Evolutionary conservation across 2,329 filamentous ascomycete genomes (phyloP).

Genomic region (Ophiostoma fasciatum): DNA sequence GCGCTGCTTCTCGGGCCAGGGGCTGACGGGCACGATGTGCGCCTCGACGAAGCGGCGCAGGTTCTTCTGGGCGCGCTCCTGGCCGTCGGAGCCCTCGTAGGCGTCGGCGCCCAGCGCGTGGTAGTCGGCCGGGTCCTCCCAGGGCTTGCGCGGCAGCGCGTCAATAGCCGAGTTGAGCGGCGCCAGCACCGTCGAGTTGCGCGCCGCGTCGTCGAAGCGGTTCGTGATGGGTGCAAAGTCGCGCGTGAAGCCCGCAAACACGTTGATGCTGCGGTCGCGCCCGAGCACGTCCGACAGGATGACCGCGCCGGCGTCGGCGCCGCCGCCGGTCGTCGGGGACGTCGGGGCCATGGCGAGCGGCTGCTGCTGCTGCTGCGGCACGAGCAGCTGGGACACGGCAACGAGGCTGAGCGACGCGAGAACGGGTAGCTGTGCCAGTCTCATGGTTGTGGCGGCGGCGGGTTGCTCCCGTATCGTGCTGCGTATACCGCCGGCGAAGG

Average conservation of each 20-base stretch:
- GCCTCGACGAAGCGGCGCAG: slow-evolving; percentile 69
- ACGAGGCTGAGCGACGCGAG: slow-evolving; percentile 9
- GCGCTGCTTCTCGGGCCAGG: slow-evolving; percentile 57
- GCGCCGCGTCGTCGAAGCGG: slow-evolving; percentile 49
- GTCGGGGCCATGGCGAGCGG: slow-evolving; percentile 9
- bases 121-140: slow-evolving; percentile 68
- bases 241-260: slow-evolving; percentile 70
- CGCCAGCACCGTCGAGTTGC: slow-evolving; percentile 74
- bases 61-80: slow-evolving; percentile 63
- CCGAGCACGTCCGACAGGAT: slow-evolving; percentile 76
- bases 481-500: no score
- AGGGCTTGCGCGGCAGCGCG: slow-evolving; percentile 67
- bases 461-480: no score
- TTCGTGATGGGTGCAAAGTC: slow-evolving; percentile 54
- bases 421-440: slow-evolving; percentile 3
- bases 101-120: slow-evolving; percentile 48
- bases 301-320: slow-evolving; percentile 30
- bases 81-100: slow-evolving; percentile 61
- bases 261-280: slow-evolving; percentile 61
- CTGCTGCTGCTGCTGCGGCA: slow-evolving; percentile 4
- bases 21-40: slow-evolving; percentile 61
- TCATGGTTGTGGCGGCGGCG: no score
- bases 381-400: slow-evolving; percentile 9
- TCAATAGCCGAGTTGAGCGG: slow-evolving; percentile 75
- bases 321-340: slow-evolving; percentile 13